These are phyloP conservation scores for Asterella californica DNA, from an alignment of 225 moss, liverwort and hornwort genomes.

Conservation along the genomic window DNA sequence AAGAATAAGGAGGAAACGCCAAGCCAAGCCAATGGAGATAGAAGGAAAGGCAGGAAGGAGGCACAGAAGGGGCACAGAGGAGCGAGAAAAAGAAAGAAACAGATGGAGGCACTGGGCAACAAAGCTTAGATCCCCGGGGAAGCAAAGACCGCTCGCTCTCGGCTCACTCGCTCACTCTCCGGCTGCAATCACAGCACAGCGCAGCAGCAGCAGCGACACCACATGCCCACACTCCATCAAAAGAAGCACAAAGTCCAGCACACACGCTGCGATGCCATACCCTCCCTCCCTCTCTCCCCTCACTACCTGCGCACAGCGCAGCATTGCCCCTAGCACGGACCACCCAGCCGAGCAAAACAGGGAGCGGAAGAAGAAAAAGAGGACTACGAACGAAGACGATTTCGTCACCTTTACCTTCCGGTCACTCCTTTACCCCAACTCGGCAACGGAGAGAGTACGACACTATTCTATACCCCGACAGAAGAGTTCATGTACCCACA, in stretches of 20 bases:
- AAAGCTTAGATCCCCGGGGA: constrained; percentile 3
- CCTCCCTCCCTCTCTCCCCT: constrained; percentile 11
- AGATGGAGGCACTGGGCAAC: constrained; percentile 1
- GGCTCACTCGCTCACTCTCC: constrained; percentile 2
- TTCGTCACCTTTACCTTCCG: constrained; percentile 4
- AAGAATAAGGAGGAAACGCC: not conserved
- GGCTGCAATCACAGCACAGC: constrained; percentile 3
- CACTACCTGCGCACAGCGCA: constrained; percentile 12
- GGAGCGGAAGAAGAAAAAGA: not conserved
- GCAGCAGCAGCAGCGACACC: constrained; percentile 12
- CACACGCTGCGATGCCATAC: constrained; percentile 8
- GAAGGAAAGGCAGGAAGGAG: not conserved
- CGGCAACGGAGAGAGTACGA: not conserved
- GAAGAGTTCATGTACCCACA: not conserved
- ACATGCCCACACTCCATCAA: constrained; percentile 9
- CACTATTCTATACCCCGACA: not conserved
- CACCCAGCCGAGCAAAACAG: constrained; percentile 3
- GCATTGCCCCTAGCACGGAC: constrained; percentile 2
- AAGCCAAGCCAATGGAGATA: constrained; percentile 3
- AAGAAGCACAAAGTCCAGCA: constrained; percentile 9
- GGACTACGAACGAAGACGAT: not conserved
- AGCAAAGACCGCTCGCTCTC: constrained; percentile 9
- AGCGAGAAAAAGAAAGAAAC: not conserved
- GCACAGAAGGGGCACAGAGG: not conserved
- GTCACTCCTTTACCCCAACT: constrained; percentile 2